These are phyloP conservation scores for Capronia epimyces DNA, from an alignment of 2,329 filamentous ascomycete species.

Conservation along the genomic window DNA sequence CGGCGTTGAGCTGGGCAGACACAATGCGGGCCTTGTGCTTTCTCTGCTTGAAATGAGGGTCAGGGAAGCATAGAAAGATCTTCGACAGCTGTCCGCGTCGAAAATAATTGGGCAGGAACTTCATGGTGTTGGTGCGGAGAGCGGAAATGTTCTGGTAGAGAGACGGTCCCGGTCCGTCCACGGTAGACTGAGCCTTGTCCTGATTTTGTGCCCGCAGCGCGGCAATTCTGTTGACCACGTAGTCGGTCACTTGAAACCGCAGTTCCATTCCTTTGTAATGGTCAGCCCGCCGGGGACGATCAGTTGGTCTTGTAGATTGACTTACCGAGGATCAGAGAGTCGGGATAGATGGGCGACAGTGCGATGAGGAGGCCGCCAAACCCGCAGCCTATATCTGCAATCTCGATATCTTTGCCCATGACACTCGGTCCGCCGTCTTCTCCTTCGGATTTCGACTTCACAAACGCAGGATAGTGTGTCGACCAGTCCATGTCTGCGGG, in stretches of 20 bases:
- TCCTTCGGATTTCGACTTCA: constrained; percentile 36
- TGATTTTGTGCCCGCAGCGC: constrained; percentile 59
- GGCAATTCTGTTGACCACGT: constrained; percentile 78
- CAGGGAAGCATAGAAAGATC: constrained; percentile 96
- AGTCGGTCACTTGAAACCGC: constrained; percentile 80
- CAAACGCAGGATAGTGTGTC: constrained; percentile 70
- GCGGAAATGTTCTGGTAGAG: constrained; percentile 81
- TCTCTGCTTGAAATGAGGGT: constrained; percentile 94
- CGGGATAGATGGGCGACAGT: constrained; percentile 71
- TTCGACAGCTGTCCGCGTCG: constrained; percentile 71
- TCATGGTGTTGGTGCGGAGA: constrained; percentile 93
- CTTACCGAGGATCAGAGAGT: constrained; percentile 75
- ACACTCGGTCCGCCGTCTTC: constrained; percentile 33
- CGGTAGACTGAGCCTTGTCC: constrained; percentile 28
- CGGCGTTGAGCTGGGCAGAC: constrained; percentile 76
- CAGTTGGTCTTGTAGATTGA: constrained; percentile 12
- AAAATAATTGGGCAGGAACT: constrained; percentile 99
- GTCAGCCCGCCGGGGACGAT: constrained; percentile 2
- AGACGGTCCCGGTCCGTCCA: constrained; percentile 10
- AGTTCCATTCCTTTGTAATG: constrained; percentile 74
- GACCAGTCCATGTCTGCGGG: constrained; percentile 91
- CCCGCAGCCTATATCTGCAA: constrained; percentile 95
- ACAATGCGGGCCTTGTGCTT: constrained; percentile 98
- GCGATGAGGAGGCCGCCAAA: constrained; percentile 89
- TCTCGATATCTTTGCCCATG: constrained; percentile 68